A percentile compares a stretch with the other conserved stretches of the same genome.
phyloP scores from a whole-genome alignment of 305 asterid species.

The Stenogyne calaminthoides region DNA sequence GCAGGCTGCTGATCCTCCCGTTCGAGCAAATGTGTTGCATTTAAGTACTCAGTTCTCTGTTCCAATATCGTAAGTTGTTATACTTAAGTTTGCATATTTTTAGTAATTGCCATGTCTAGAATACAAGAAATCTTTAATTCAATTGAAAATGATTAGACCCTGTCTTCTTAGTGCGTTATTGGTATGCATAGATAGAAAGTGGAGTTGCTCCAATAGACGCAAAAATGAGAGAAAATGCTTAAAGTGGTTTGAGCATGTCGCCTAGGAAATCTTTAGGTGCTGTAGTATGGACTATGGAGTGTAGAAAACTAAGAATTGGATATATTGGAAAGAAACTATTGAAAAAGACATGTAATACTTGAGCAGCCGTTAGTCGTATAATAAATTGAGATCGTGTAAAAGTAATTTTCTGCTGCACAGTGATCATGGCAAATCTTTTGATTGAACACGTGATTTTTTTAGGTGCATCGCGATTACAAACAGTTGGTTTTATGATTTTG shows the following conservation, averaged over 20 bases:
- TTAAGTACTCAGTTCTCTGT: conserved; percentile 65
- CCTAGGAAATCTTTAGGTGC: not conserved
- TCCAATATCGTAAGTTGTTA: conserved; percentile 76
- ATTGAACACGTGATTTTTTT: not conserved
- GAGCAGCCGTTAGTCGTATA: not conserved
- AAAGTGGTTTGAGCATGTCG: not conserved
- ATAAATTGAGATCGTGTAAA: not conserved
- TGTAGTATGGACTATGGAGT: not conserved
- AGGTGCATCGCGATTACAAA: not conserved
- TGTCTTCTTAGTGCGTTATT: not conserved
- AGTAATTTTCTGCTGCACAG: not conserved
- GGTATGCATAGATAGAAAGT: not conserved
- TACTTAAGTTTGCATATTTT: conserved; percentile 4
- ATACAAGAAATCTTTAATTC: not conserved
- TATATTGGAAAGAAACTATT: too few relatives aligned
- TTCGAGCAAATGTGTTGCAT: conserved; percentile 89
- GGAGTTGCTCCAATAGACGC: not conserved
- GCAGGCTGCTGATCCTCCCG: conserved; percentile 88
- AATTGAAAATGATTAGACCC: not conserved
- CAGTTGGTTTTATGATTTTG: not conserved
- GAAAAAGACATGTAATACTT: not conserved
- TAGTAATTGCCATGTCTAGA: not conserved
- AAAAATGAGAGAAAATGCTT: not conserved
- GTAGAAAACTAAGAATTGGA: not conserved
- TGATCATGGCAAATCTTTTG: not conserved